Evolutionary conservation across 2,329 filamentous ascomycete genomes (phyloP).

Genomic region (Stagonosporopsis vannaccii): DNA sequence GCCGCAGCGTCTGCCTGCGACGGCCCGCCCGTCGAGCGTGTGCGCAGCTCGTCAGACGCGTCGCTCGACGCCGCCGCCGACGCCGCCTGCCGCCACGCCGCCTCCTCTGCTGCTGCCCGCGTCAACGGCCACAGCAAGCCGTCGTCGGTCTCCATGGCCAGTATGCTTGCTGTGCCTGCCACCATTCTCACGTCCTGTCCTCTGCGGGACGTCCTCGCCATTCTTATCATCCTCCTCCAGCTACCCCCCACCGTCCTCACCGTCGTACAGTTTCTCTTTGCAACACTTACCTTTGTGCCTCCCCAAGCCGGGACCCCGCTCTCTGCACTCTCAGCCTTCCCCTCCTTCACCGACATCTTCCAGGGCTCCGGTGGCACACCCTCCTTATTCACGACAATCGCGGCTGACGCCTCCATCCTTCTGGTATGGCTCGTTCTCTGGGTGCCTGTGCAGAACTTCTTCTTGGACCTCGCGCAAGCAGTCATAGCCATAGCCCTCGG

Average conservation of each 20-base stretch:
- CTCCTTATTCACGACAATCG: conserved; percentile 81
- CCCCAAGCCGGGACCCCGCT: conserved; percentile 76
- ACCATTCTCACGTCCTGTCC: conserved; percentile 91
- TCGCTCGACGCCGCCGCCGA: conserved; percentile 51
- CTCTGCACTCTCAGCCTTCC: conserved; percentile 73
- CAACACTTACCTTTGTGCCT: conserved; percentile 89
- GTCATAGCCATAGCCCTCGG: conserved; percentile 92
- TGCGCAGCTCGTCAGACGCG: conserved; percentile 53
- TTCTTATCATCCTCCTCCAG: conserved; percentile 93
- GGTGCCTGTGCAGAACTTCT: conserved; percentile 85
- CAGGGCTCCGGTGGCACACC: conserved; percentile 86
- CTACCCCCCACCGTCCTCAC: conserved; percentile 88
- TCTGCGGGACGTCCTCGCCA: conserved; percentile 92
- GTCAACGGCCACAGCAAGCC: conserved; percentile 68
- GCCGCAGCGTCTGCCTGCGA: conserved; percentile 12
- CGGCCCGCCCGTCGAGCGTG: conserved; percentile 37
- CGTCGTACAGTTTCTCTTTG: conserved; percentile 89
- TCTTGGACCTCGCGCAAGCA: conserved; percentile 88
- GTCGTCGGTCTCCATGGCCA: conserved; percentile 69
- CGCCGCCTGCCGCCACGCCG: conserved; percentile 35
- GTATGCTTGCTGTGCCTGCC: conserved; percentile 76
- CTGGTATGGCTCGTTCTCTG: conserved; percentile 87
- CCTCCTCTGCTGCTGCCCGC: conserved; percentile 63
- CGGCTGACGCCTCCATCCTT: conserved; percentile 83
- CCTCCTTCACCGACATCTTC: conserved; percentile 90